Conservation (phyloP, 202 grass and related monocot genomes). For the Dendrocalamus latiflorus region DNA sequence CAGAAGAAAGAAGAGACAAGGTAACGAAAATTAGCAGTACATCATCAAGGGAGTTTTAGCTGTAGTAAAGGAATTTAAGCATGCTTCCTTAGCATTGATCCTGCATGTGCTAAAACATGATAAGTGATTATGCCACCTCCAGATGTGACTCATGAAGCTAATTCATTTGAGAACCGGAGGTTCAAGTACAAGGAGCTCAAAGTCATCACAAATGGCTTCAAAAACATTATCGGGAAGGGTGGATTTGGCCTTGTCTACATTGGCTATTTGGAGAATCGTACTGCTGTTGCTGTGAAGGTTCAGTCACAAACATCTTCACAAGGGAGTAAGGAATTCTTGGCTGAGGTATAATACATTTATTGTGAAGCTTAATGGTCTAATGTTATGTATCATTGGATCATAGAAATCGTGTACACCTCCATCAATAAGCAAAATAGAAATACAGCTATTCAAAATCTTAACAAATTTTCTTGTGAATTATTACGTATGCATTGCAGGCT, state of each 20-base stretch:
- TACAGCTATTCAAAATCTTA: background rate
- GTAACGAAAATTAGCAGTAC: too few species aligned
- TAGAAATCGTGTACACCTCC: too few species aligned
- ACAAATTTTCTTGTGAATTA: background rate
- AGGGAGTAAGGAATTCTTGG: slow-evolving; percentile 16
- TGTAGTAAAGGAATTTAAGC: background rate
- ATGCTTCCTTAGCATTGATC: background rate
- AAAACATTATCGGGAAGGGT: background rate
- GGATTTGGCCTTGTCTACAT: slow-evolving; percentile 22
- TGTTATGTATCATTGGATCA: slow-evolving; percentile 29
- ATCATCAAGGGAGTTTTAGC: too few species aligned
- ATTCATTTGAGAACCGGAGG: slow-evolving; percentile 3
- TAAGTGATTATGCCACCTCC: background rate
- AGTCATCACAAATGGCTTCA: slow-evolving; percentile 18
- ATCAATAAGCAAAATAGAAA: too few species aligned
- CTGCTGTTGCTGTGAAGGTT: slow-evolving; percentile 23
- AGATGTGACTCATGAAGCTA: background rate
- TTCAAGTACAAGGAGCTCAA: slow-evolving; percentile 33
- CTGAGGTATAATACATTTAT: slow-evolving; percentile 9
- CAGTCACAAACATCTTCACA: slow-evolving; percentile 8
- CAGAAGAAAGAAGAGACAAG: background rate
- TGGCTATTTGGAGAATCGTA: slow-evolving; percentile 16
- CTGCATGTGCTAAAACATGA: background rate
- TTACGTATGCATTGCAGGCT: slow-evolving; percentile 17
- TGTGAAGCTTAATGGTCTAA: background rate